These are phyloP conservation scores for Tolypocladium tropicale DNA, from an alignment of 2,329 filamentous ascomycete genomes.

Conservation along the genomic window DNA sequence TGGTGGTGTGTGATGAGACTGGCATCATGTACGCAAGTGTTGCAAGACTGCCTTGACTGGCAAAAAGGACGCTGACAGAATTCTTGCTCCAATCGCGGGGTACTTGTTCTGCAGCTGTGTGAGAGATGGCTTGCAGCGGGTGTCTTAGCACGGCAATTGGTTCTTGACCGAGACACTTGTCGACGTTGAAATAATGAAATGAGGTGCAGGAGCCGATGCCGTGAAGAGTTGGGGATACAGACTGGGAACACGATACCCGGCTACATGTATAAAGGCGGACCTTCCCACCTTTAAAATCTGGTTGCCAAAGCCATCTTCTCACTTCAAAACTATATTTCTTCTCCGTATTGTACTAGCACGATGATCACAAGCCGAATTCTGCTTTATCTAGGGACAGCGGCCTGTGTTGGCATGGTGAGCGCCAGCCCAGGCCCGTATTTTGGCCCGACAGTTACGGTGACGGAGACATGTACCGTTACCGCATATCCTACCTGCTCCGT, in stretches of 20 bases:
- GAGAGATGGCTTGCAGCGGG: not conserved
- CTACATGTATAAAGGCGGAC: not conserved
- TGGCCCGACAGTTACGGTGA: not conserved
- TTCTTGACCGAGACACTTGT: not conserved
- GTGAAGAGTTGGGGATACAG: not conserved
- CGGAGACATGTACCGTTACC: not conserved
- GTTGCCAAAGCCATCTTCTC: no score
- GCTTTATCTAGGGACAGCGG: not conserved
- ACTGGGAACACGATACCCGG: no score
- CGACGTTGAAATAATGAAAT: not conserved
- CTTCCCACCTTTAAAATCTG: no score
- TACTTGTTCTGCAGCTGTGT: not conserved
- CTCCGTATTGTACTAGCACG: no score
- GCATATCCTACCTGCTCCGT: not conserved
- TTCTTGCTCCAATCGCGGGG: not conserved
- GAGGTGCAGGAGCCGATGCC: no score
- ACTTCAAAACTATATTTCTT: no score
- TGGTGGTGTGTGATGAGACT: not conserved
- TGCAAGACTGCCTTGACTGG: not conserved
- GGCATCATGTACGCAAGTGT: no score
- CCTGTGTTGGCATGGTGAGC: not conserved
- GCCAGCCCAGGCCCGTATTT: not conserved
- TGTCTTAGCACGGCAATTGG: not conserved
- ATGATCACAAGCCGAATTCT: not conserved
- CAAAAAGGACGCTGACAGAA: not conserved